phyloP scores from a whole-genome alignment of 1,284 basidiomycete species.

The Malassezia restricta region DNA sequence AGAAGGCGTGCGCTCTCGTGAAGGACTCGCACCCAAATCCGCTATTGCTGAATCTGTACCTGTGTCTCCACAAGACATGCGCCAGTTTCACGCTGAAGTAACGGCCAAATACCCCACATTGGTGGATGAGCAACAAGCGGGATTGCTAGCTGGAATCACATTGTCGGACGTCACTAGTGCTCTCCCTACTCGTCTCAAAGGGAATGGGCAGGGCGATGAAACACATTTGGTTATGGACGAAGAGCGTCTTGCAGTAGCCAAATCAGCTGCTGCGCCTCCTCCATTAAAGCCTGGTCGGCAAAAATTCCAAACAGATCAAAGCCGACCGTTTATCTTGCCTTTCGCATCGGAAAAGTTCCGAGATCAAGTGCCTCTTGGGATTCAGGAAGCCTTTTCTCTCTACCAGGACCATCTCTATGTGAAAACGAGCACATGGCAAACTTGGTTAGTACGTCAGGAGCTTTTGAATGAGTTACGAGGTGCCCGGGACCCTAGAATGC shows the following conservation, averaged over 20 bases:
- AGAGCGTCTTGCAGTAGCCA: slow-evolving; percentile 1
- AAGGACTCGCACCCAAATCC: slow-evolving; percentile 44
- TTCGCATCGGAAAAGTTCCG: slow-evolving; percentile 56
- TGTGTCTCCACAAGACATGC: slow-evolving; percentile 36
- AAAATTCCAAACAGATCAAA: slow-evolving; percentile 96
- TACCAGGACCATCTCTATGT: slow-evolving; percentile 85
- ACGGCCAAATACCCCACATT: slow-evolving; percentile 47
- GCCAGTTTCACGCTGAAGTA: slow-evolving; percentile 37
- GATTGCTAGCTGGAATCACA: slow-evolving; percentile 45
- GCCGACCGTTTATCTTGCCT: slow-evolving; percentile 84
- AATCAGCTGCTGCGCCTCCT: slow-evolving; percentile 14
- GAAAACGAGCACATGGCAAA: slow-evolving; percentile 75
- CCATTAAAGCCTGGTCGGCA: slow-evolving; percentile 78
- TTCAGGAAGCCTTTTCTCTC: slow-evolving; percentile 84
- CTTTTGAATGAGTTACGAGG: slow-evolving; percentile 19
- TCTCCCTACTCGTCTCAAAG: neutral
- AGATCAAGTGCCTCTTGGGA: slow-evolving; percentile 71
- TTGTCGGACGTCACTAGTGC: slow-evolving; percentile 1
- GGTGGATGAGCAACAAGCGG: slow-evolving; percentile 42
- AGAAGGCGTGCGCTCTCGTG: slow-evolving; percentile 68
- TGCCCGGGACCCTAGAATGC: slow-evolving; percentile 8
- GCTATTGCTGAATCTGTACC: slow-evolving; percentile 14
- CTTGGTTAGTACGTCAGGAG: slow-evolving; percentile 54
- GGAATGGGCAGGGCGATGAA: neutral
- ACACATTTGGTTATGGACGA: neutral